These are phyloP conservation scores for Uronychia binucleata DNA, from an alignment of 73 alveolate species.

Conservation along the genomic window DNA sequence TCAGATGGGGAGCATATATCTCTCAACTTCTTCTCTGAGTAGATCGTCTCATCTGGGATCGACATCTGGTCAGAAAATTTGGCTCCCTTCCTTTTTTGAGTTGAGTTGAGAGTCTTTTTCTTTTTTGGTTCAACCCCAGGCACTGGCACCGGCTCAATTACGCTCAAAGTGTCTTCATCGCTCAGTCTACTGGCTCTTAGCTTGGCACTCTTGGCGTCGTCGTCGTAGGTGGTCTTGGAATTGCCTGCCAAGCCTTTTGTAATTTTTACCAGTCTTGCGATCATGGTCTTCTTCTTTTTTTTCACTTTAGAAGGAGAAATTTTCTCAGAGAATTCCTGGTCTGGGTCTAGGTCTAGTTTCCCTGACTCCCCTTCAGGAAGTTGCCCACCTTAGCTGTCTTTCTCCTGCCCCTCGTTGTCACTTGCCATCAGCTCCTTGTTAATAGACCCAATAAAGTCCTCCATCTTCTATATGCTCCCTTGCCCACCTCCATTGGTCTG, in stretches of 20 bases:
- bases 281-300: not conserved
- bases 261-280: not conserved
- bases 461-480: too few relatives aligned
- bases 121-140: not conserved
- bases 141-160: not conserved
- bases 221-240: not conserved
- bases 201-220: too few relatives aligned
- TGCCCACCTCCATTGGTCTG: too few relatives aligned
- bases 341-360: not conserved
- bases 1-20: too few relatives aligned
- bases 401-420: too few relatives aligned
- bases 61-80: too few relatives aligned
- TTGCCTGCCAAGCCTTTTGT: not conserved
- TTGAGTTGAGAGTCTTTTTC: not conserved
- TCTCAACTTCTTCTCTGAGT: too few relatives aligned
- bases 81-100: not conserved
- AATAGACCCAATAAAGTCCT: not conserved
- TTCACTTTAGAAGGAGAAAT: not conserved
- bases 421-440: not conserved
- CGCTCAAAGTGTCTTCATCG: not conserved
- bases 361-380: not conserved
- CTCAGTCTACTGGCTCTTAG: too few relatives aligned
- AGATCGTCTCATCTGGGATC: too few relatives aligned
- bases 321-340: too few relatives aligned
- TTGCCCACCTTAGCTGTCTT: not conserved